Evolutionary conservation across 2,329 filamentous ascomycete genomes (phyloP), one percentile per base, ranked within the genome.

Genomic region (Exophiala sideris): DNA sequence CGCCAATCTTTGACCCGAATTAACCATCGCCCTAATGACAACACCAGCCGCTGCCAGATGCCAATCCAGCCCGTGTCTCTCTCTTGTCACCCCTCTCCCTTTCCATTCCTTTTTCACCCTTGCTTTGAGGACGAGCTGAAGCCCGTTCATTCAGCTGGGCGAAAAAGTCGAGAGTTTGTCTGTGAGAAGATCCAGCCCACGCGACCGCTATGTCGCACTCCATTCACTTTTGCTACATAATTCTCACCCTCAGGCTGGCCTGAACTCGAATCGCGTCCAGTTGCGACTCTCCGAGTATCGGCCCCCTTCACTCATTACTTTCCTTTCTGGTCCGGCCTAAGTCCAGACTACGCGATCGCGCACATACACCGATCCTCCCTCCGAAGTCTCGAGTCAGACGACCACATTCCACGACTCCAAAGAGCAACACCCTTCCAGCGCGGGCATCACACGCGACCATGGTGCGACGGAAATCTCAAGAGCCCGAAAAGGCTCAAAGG

Each of bases 401-500:
- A 3, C 24, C 24, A 29, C 3, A 5, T 8, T 8, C 4, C 3
- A 29, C 24, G 24, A 29, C 5, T 29, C 24, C 24, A 29, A 8
- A 8, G 24, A 29, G 5, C 5, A 8, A 29, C 9, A 18, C n/a
- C 29, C 11, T 35, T 44, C 1, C 21, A 7, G 10, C 24, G 12
- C 16, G 21, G n/a, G 9, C 29, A 52, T 24, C 10, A 41, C 48
- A 58, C 56, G 52, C 56, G 56, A 55, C 48, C 48, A 64, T 64
- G 62, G 35, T 48, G 48, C 61, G 61, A 32, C 60, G 57, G 34
- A 38, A 47, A 10, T 38, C 48, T 36, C 34, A 56, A 18, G 60
- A 60, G 42, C 51, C 55, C 32, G 58, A 62, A 16, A 60, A 57
- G 50, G 50, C 87, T 75, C 84, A 87, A 68, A 83, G 84, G 58